Evolutionary conservation across 441 rosid genomes (phyloP).

Genomic region (Populus tomentosa): DNA sequence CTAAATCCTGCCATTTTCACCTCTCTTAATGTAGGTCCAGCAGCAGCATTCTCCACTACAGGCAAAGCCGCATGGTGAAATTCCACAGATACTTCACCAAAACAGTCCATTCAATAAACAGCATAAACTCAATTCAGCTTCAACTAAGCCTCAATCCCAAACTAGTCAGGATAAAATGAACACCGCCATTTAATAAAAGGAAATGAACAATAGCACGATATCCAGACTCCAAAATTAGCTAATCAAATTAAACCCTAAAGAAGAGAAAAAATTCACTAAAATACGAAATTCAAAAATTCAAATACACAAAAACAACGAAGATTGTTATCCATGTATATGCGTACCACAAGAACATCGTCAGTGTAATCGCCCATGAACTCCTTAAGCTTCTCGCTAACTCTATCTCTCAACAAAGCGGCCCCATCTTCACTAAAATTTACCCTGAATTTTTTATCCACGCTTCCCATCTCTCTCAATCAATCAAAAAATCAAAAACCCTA

Average conservation of each 20-base stretch:
- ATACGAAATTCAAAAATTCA: neutral
- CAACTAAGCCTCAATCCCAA: neutral
- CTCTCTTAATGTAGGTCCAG: neutral
- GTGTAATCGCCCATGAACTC: constrained; percentile 97
- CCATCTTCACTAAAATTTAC: constrained; percentile 67
- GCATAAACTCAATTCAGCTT: neutral
- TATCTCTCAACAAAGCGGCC: constrained; percentile 57
- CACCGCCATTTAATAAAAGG: neutral
- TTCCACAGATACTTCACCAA: neutral
- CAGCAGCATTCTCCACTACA: neutral
- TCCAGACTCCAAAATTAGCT: neutral
- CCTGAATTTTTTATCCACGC: constrained; percentile 66
- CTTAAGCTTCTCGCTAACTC: constrained; percentile 70
- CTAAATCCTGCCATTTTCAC: neutral
- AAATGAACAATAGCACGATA: neutral
- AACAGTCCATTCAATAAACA: neutral
- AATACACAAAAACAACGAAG: neutral
- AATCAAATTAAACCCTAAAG: neutral
- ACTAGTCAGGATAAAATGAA: neutral
- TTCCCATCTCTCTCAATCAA: constrained; percentile 21
- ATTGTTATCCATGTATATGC: neutral
- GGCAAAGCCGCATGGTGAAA: neutral
- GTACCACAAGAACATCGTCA: constrained; percentile 94
- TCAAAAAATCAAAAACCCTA: constrained; percentile 11
- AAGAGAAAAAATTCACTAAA: neutral